Conservation (phyloP, 176 grass and related monocot species). For the Musa acuminata region DNA sequence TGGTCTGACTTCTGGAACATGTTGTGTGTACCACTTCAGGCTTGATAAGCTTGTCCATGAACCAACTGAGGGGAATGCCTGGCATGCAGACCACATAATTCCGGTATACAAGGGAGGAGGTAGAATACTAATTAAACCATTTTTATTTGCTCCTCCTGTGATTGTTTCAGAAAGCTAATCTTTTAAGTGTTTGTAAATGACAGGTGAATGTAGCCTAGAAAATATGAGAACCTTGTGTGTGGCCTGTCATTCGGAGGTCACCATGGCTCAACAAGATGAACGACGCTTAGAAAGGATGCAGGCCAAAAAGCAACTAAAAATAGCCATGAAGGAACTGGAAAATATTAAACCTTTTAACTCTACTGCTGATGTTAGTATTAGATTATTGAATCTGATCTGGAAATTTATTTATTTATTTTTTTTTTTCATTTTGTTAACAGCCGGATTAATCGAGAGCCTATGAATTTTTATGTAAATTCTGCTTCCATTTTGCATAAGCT, state of each 20-base stretch:
- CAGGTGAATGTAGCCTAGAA: constrained; percentile 82
- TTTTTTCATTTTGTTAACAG: neutral
- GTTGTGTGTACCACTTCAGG: constrained; percentile 25
- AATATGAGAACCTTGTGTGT: constrained; percentile 99
- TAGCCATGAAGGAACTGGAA: constrained; percentile 44
- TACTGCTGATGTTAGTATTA: constrained; percentile 30
- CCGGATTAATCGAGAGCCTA: neutral
- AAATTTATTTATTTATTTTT: neutral
- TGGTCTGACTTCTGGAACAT: constrained; percentile 15
- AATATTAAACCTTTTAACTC: neutral
- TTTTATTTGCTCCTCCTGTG: constrained; percentile 8
- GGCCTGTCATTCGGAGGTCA: constrained; percentile 68
- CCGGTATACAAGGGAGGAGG: constrained; percentile 91
- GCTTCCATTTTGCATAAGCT: too few relatives aligned
- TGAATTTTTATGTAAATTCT: neutral
- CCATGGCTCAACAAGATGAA: constrained; percentile 46
- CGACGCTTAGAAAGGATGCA: constrained; percentile 36
- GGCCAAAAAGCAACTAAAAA: constrained; percentile 69
- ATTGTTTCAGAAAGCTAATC: constrained; percentile 26
- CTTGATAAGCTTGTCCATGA: constrained; percentile 58
- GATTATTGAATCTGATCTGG: constrained; percentile 6
- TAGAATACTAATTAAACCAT: constrained; percentile 16
- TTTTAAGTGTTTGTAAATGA: constrained; percentile 8
- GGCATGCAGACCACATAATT: constrained; percentile 90
- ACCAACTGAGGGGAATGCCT: constrained; percentile 73